Evolutionary conservation across 371 early-diverging fungal genomes (phyloP).

Genomic region (Chytridiales sp.): DNA sequence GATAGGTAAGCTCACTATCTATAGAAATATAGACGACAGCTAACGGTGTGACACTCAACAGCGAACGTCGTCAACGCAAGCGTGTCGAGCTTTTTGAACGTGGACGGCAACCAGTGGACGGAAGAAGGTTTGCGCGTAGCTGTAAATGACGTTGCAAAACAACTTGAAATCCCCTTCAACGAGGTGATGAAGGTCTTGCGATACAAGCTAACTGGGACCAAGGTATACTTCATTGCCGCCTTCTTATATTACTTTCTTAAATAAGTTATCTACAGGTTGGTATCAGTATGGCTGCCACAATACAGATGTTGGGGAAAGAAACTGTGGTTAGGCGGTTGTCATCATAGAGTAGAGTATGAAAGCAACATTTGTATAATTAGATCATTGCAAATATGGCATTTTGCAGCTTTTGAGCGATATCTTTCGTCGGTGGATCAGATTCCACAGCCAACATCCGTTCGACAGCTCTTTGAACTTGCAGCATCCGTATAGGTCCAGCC

Average conservation of each 20-base stretch:
- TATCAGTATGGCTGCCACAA: slow-evolving; percentile 61
- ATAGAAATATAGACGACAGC: too few species aligned
- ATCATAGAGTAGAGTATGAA: too few species aligned
- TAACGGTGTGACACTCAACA: too few species aligned
- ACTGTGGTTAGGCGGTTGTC: slow-evolving; percentile 38
- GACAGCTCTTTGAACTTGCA: not conserved
- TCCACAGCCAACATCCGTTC: not conserved
- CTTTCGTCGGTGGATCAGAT: not conserved
- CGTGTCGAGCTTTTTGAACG: too few species aligned
- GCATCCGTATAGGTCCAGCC: not conserved
- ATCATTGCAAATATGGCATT: not conserved
- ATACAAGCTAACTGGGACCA: slow-evolving; percentile 62
- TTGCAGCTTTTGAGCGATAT: not conserved
- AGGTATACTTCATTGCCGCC: slow-evolving; percentile 24
- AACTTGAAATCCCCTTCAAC: slow-evolving; percentile 36
- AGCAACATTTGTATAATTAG: too few species aligned
- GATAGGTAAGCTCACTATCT: too few species aligned
- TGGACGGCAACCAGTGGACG: slow-evolving; percentile 2
- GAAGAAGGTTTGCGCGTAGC: slow-evolving; percentile 17
- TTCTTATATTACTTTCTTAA: not conserved
- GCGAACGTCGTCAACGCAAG: too few species aligned
- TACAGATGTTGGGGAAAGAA: slow-evolving; percentile 52
- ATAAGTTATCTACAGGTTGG: slow-evolving; percentile 43
- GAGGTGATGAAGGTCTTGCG: slow-evolving; percentile 65
- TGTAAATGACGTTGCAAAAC: slow-evolving; percentile 27